These are phyloP conservation scores for Astrothelium subdiscretum DNA, from an alignment of 495 filamentous ascomycete genomes.

Conservation along the genomic window DNA sequence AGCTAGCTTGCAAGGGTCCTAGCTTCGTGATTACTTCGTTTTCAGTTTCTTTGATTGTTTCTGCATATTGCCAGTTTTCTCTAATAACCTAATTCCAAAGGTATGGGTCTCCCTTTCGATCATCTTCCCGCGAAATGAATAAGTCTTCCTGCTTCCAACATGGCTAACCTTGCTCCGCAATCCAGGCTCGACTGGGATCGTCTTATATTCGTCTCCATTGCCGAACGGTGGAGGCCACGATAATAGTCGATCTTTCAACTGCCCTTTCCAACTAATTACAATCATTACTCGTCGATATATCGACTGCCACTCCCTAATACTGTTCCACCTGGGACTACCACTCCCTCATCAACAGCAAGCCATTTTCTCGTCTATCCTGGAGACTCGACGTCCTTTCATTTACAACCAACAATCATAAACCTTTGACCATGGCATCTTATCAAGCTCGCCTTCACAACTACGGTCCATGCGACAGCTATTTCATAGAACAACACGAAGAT, in stretches of 20 bases:
- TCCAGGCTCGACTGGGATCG: constrained; percentile 4
- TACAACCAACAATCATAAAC: constrained; percentile 30
- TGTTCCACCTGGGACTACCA: constrained; percentile 6
- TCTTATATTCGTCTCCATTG: constrained; percentile 23
- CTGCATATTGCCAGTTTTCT: constrained; percentile 4
- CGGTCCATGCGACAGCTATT: constrained; percentile 60
- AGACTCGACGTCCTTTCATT: constrained; percentile 31
- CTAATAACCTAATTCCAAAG: constrained; percentile 20
- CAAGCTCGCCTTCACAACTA: constrained; percentile 24
- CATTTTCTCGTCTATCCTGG: constrained; percentile 22
- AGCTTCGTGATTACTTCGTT: constrained; percentile 4
- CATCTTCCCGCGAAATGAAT: constrained; percentile 12
- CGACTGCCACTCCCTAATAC: constrained; percentile 20
- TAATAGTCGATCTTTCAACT: constrained; percentile 13
- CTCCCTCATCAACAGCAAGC: not conserved
- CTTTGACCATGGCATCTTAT: constrained; percentile 37
- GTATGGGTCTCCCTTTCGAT: constrained; percentile 15
- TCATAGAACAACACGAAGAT: constrained; percentile 61
- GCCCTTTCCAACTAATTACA: constrained; percentile 43
- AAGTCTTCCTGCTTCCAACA: not conserved
- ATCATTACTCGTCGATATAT: constrained; percentile 2
- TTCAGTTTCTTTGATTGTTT: not conserved
- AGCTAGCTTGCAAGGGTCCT: constrained; percentile 18
- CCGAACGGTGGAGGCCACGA: constrained; percentile 17
- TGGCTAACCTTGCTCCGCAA: constrained; percentile 11